Evolutionary conservation across 1,284 basidiomycete genomes (phyloP), one percentile per base, ranked within the genome.

Genomic region (Volvariella surrecta): DNA sequence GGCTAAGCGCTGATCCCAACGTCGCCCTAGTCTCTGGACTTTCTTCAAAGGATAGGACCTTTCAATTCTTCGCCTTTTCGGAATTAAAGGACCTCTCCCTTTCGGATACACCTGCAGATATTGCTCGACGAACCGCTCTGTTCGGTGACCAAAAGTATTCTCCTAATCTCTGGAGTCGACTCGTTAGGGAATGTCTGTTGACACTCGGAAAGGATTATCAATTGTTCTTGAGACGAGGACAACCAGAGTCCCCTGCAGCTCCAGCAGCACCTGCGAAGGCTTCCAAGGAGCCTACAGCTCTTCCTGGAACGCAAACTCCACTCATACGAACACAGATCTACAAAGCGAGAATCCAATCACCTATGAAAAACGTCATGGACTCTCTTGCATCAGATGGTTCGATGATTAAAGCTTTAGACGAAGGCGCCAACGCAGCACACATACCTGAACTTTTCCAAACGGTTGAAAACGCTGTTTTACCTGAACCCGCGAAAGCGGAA

Each of bases 111-210:
- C 41, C 66, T 0, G 48, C 60, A 3, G 70, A 68, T 0, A 56
- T 61, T 10, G 53, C 67, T 0, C 64, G 68, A 28, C 69, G 85
- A 4, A 66, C 70, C 1, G 69, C 73, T 0, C 58, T 89, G 1
- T 88, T 88, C 53, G 70, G 68, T 1, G 84, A 89, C 52, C 79
- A 84, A 54, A 83, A 80, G 52, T 72, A 75, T 37, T 71, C 67
- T 18, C 80, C 80, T 0, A 77, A 64, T 43, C 57, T 83, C 3
- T 89, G 86, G 84, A 66, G 64, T 21, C 68, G 68, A 2, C 62
- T 87, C 18, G 67, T 69, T 10, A 68, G 82, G 2, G 74, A 79
- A 43, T 69, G 75, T 17, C 67, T 89, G 2, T 49, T 80, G 4
- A 59, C 72, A 7, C 64, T 90, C 1, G 84, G 80, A 3, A 59